Percentiles rank a stretch among this genome's conserved stretches.
Evolutionary conservation across 75 land plant species (phyloP).

Genomic region (Selaginella tamariscina): DNA sequence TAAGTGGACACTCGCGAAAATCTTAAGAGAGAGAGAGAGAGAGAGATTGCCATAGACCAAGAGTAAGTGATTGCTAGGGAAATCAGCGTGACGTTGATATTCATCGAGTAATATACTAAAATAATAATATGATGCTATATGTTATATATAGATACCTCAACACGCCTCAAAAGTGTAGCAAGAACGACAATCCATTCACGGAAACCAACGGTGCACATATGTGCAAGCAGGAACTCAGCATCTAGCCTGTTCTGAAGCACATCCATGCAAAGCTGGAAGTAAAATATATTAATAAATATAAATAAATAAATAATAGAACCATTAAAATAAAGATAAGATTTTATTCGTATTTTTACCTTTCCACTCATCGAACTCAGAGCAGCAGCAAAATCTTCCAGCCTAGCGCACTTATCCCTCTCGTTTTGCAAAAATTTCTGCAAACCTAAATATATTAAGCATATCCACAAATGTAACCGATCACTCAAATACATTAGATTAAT

Average conservation of each 20-base stretch:
- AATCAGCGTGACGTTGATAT: neutral
- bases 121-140: neutral
- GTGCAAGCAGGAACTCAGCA: constrained; percentile 92
- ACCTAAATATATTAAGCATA: too few species aligned
- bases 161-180: constrained; percentile 79
- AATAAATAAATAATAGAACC: too few species aligned
- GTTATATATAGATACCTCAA: constrained; percentile 43
- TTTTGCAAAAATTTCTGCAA: constrained; percentile 72
- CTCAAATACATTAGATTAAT: too few species aligned
- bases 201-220: constrained; percentile 97
- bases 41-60: neutral
- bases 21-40: neutral
- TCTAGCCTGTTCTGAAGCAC: constrained; percentile 72
- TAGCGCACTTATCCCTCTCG: constrained; percentile 70
- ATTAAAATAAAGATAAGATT: too few species aligned
- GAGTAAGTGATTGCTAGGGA: too few species aligned
- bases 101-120: neutral
- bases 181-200: constrained; percentile 97
- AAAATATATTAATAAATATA: neutral
- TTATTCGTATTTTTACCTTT: constrained; percentile 46
- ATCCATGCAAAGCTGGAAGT: constrained; percentile 73
- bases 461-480: too few species aligned
- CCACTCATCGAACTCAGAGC: constrained; percentile 78
- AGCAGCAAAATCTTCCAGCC: constrained; percentile 80
- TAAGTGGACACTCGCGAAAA: neutral